Evolutionary conservation across 495 filamentous ascomycete genomes (phyloP).

Genomic region (Talaromyces adpressus): DNA sequence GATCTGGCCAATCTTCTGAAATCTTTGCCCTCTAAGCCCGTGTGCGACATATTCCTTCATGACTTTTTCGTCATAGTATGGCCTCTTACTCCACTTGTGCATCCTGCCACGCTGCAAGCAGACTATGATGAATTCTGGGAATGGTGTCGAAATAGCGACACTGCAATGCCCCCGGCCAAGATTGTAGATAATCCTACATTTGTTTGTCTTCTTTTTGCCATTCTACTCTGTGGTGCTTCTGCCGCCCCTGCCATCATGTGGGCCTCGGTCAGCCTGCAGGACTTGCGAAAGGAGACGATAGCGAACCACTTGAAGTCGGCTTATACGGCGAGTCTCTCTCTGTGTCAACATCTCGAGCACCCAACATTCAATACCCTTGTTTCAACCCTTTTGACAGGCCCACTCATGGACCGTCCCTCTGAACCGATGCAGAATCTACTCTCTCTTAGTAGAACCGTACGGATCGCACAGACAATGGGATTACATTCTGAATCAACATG

Average conservation of each 20-base stretch:
- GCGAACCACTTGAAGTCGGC: constrained; percentile 6
- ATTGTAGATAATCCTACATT: constrained; percentile 16
- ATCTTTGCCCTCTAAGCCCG: constrained; percentile 6
- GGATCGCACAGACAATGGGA: constrained; percentile 17
- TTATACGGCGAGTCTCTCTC: constrained; percentile 10
- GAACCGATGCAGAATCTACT: not conserved
- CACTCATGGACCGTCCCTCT: constrained; percentile 1
- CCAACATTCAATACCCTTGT: constrained; percentile 17
- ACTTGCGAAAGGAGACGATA: not conserved
- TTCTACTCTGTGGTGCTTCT: constrained; percentile 13
- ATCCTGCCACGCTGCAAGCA: constrained; percentile 8
- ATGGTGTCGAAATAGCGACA: constrained; percentile 9
- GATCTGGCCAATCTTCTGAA: not conserved
- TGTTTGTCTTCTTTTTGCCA: constrained; percentile 15
- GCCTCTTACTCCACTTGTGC: constrained; percentile 14
- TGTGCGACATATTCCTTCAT: constrained; percentile 8
- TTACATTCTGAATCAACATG: constrained; percentile 12
- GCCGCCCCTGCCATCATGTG: constrained; percentile 6
- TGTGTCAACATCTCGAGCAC: constrained; percentile 13
- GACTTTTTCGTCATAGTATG: constrained; percentile 12
- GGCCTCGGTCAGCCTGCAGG: constrained; percentile 4
- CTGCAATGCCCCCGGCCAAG: constrained; percentile 1
- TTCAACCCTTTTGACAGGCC: constrained; percentile 9
- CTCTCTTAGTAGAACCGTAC: constrained; percentile 9
- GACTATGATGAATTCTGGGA: constrained; percentile 17